A percentile compares a stretch with the other conserved stretches of the same genome.
phyloP scores from a whole-genome alignment of 768 basidiomycete genomes.

The Tricholoma saponaceum region DNA sequence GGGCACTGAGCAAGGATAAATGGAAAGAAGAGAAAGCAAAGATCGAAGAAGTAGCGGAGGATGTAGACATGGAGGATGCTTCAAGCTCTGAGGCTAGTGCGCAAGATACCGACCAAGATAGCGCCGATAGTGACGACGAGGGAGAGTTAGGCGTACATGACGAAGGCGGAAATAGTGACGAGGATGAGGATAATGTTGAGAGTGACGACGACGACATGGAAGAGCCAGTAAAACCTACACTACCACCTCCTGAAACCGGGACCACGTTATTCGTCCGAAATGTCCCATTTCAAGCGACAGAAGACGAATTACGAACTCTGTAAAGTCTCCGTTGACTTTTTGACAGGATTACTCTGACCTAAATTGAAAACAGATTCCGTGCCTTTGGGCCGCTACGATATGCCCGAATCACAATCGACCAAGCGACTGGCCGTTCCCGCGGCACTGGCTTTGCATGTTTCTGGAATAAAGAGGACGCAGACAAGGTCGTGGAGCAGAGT shows the following conservation, averaged over 20 bases:
- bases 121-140: conserved; percentile 30
- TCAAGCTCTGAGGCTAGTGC: conserved; percentile 25
- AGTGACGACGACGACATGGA: conserved; percentile 32
- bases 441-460: conserved; percentile 98
- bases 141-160: conserved; percentile 42
- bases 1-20: conserved; percentile 91
- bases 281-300: conserved; percentile 86
- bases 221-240: conserved; percentile 53
- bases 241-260: conserved; percentile 83
- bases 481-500: conserved; percentile 79
- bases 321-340: conserved; percentile 25
- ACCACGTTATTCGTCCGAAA: conserved; percentile 95
- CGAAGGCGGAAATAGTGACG: conserved; percentile 38
- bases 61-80: conserved; percentile 31
- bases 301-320: conserved; percentile 87
- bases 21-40: conserved; percentile 81
- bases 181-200: conserved; percentile 30
- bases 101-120: conserved; percentile 22
- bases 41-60: conserved; percentile 34
- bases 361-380: conserved; percentile 61
- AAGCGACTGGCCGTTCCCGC: conserved; percentile 76
- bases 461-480: conserved; percentile 90
- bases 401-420: conserved; percentile 86
- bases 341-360: background rate
- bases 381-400: conserved; percentile 91